These are phyloP conservation scores for Cladosporium sp. DNA, from an alignment of 2,329 filamentous ascomycete genomes.

Conservation along the genomic window DNA sequence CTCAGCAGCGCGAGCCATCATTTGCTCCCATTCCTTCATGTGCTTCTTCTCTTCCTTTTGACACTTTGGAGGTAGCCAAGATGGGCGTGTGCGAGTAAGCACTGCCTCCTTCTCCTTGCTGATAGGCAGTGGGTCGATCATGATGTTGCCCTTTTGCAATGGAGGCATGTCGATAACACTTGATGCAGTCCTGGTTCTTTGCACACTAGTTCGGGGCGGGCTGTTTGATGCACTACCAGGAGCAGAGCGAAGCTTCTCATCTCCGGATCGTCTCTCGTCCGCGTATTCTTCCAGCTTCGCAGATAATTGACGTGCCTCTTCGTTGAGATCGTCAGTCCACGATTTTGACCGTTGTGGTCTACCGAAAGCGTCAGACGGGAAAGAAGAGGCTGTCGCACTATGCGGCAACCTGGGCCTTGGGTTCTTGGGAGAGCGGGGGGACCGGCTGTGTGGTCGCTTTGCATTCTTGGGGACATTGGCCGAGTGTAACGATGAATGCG, in stretches of 20 bases:
- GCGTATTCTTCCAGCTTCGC: conserved; percentile 78
- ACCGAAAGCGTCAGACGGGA: conserved; percentile 23
- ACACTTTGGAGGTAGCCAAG: conserved; percentile 81
- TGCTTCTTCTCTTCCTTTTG: conserved; percentile 89
- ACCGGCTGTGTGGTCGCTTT: conserved; percentile 28
- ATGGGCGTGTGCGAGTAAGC: conserved; percentile 70
- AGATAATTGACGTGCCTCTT: conserved; percentile 70
- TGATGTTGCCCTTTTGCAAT: conserved; percentile 68
- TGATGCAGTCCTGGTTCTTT: conserved; percentile 19
- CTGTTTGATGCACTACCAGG: conserved; percentile 23
- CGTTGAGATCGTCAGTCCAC: conserved; percentile 69
- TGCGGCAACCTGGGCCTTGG: conserved; percentile 26
- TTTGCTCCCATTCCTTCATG: conserved; percentile 76
- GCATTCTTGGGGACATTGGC: conserved; percentile 33
- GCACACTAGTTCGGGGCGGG: conserved; percentile 21
- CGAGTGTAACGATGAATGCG: conserved; percentile 17
- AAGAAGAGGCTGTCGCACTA: conserved; percentile 26
- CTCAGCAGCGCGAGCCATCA: conserved; percentile 65
- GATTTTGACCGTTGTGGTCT: conserved; percentile 54
- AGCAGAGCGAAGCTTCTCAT: conserved; percentile 42
- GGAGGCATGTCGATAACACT: conserved; percentile 54
- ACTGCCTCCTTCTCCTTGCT: conserved; percentile 86
- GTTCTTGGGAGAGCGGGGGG: conserved; percentile 28
- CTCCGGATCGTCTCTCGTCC: conserved; percentile 34
- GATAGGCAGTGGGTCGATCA: conserved; percentile 78